Conservation (phyloP, 108 stramenopile species). For the Licmophora abbreviata region DNA sequence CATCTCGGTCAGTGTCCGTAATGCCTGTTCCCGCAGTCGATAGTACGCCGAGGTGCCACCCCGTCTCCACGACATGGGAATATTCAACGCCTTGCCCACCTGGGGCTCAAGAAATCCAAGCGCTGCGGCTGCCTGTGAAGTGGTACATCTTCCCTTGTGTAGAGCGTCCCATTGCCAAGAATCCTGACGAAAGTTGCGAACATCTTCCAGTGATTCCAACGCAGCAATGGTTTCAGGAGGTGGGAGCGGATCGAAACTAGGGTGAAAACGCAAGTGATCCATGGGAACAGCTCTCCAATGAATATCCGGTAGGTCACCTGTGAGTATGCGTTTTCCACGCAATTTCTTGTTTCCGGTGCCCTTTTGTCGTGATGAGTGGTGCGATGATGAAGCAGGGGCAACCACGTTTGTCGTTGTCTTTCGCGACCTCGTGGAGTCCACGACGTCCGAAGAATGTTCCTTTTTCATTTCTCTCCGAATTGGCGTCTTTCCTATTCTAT, state of each 20-base stretch:
- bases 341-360: not conserved
- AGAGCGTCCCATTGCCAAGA: conserved; percentile 87
- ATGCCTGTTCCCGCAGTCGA: conserved; percentile 33
- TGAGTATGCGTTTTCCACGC: not conserved
- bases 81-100: conserved; percentile 46
- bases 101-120: conserved; percentile 60
- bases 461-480: no score
- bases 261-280: conserved; percentile 74
- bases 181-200: conserved; percentile 72
- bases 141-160: conserved; percentile 77
- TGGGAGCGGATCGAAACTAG: conserved; percentile 59
- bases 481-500: no score
- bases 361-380: conserved; percentile 1
- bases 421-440: not conserved
- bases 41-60: conserved; percentile 64
- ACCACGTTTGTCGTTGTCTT: not conserved
- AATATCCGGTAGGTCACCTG: conserved; percentile 69
- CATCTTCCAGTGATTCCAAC: conserved; percentile 56
- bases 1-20: conserved; percentile 46
- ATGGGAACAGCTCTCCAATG: conserved; percentile 67
- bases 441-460: no score
- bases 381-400: not conserved
- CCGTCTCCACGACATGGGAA: conserved; percentile 51
- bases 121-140: conserved; percentile 71
- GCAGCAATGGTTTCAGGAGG: conserved; percentile 25